A percentile compares a stretch with the other conserved stretches of the same genome.
These are phyloP conservation scores for Paecilomyces variotii DNA, from an alignment of 2,329 filamentous ascomycete genomes.

Conservation along the genomic window DNA sequence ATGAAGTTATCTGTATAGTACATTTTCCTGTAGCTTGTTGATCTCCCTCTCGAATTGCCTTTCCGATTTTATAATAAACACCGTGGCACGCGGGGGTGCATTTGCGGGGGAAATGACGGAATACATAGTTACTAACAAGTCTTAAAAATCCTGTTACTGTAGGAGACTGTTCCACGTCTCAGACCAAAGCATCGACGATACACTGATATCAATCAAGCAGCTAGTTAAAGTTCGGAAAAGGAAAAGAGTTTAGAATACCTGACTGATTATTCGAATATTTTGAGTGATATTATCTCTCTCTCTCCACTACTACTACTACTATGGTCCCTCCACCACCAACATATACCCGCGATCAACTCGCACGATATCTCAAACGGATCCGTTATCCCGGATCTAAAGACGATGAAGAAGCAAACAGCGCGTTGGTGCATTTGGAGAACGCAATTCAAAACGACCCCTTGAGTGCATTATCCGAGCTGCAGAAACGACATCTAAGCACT, in stretches of 20 bases:
- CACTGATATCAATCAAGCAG: background rate
- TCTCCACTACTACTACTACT: background rate
- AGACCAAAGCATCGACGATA: background rate
- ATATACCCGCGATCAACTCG: conserved; percentile 29
- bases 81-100: background rate
- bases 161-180: background rate
- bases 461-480: conserved; percentile 23
- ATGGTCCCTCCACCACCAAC: conserved; percentile 14
- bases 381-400: conserved; percentile 12
- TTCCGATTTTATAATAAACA: too few species aligned
- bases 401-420: conserved; percentile 11
- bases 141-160: background rate
- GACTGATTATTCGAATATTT: background rate
- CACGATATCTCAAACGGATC: conserved; percentile 28
- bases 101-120: background rate
- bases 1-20: too few species aligned
- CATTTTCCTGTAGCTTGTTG: too few species aligned
- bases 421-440: conserved; percentile 13
- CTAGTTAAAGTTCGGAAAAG: background rate
- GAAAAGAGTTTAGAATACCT: background rate
- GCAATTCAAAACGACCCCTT: conserved; percentile 23
- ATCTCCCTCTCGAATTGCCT: too few species aligned
- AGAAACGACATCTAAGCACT: conserved; percentile 37
- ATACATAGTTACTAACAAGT: background rate
- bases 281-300: background rate